Base-by-base conservation (phyloP, 2,329 filamentous ascomycete genomes). In the Xylaria sp. region DNA sequence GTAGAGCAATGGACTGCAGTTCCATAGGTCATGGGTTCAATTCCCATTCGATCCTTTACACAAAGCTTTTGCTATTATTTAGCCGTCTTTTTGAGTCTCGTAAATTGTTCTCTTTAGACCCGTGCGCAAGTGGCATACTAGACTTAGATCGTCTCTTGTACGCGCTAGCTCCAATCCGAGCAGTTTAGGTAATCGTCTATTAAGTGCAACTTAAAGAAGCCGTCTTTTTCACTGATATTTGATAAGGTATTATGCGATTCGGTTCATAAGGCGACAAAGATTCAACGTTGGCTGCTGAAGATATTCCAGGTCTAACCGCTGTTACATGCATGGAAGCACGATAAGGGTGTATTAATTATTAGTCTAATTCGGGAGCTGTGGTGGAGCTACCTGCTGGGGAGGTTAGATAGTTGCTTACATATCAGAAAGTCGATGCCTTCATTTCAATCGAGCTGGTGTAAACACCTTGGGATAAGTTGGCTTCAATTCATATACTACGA, bases 1-100 rank as follows among this genome's bases (percentile, higher is more conserved):
- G 66, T 68, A 68, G 66, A 68, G 66, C 66, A 65, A 68, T 68
- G 34, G 66, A 59, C 62, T 68, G 66, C 66, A 68, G 66, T 68
- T 59, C 66, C 34, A 68, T 68, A 65, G 66, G 66, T 62, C 66
- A 68, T 68, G 66, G 66, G 66, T 68, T 68, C 66, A 65, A 68
- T 68, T 68, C 66, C 66, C 62, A 68, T 64, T 68, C 61, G 65
- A 27, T 68, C 61, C 61, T 65, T 24, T 59, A 12, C n/a, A n/a
- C n/a, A n/a, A n/a, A n/a, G n/a, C n/a, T n/a, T n/a, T n/a, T n/a
- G n/a, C n/a, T n/a, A n/a, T n/a, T n/a, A n/a, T n/a, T n/a, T n/a
- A n/a, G n/a, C n/a, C n/a, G n/a, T n/a, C n/a, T n/a, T n/a, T n/a
- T n/a, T n/a, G n/a, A n/a, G n/a, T n/a, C n/a, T n/a, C n/a, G n/a